Evolutionary conservation across 768 basidiomycete species (phyloP).

Genomic region (Dentipellis fragilis): DNA sequence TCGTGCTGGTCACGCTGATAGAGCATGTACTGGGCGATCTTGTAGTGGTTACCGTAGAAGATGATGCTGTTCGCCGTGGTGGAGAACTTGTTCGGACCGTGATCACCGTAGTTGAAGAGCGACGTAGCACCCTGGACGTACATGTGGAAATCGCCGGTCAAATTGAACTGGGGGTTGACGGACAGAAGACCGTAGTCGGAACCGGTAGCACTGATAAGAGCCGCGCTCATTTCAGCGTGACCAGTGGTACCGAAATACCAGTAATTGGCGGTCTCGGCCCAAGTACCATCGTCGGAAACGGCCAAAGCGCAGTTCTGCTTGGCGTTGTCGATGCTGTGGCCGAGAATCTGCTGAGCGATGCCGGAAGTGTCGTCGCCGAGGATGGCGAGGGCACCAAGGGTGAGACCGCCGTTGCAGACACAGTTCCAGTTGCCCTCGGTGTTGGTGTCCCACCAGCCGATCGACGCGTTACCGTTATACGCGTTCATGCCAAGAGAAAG

Average conservation of each 20-base stretch:
- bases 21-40: slow-evolving; percentile 65
- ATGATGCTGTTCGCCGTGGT: slow-evolving; percentile 86
- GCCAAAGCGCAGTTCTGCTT: slow-evolving; percentile 63
- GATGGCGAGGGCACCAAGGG: slow-evolving; percentile 84
- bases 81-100: slow-evolving; percentile 91
- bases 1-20: slow-evolving; percentile 82
- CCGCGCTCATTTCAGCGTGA: slow-evolving; percentile 80
- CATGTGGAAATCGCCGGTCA: slow-evolving; percentile 87
- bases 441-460: slow-evolving; percentile 74
- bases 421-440: slow-evolving; percentile 97
- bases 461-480: slow-evolving; percentile 30
- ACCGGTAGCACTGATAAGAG: slow-evolving; percentile 80
- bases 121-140: slow-evolving; percentile 77
- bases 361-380: slow-evolving; percentile 75
- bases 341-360: slow-evolving; percentile 54
- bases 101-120: slow-evolving; percentile 75
- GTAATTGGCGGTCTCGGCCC: slow-evolving; percentile 90
- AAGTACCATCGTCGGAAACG: slow-evolving; percentile 67
- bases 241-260: slow-evolving; percentile 94
- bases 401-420: slow-evolving; percentile 87
- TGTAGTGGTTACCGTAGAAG: slow-evolving; percentile 62
- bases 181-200: slow-evolving; percentile 65
- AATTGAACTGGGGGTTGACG: slow-evolving; percentile 57
- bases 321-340: slow-evolving; percentile 64
- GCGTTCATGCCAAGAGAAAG: slow-evolving; percentile 54